phyloP scores from a whole-genome alignment of 2,329 filamentous ascomycete genomes.

The Ceratocystis cubensis region DNA sequence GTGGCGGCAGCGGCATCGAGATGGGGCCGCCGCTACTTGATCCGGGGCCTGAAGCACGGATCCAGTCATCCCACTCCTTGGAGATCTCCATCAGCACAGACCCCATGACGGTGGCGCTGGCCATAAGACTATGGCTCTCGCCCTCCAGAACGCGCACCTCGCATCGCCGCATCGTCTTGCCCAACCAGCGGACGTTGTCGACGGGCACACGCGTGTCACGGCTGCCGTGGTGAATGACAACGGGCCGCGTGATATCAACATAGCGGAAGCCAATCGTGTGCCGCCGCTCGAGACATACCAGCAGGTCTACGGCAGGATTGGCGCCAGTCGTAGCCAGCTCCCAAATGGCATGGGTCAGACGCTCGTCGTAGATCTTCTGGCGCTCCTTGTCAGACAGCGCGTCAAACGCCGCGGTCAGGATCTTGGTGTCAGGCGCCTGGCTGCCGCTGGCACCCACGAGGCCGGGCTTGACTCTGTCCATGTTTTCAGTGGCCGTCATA shows the following conservation, averaged over 20 bases:
- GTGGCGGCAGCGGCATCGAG: neutral
- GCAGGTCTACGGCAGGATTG: conserved; percentile 83
- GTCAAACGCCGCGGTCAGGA: conserved; percentile 44
- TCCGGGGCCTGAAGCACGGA: conserved; percentile 40
- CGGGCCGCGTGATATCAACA: conserved; percentile 81
- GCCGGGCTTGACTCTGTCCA: conserved; percentile 35
- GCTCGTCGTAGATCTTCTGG: conserved; percentile 64
- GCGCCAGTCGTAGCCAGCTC: conserved; percentile 78
- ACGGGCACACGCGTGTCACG: conserved; percentile 84
- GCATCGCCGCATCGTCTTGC: conserved; percentile 83
- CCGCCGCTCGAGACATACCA: conserved; percentile 82
- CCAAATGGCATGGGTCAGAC: conserved; percentile 90
- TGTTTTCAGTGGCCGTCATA: conserved; percentile 33
- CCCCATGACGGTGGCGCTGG: conserved; percentile 84
- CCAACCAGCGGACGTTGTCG: conserved; percentile 90
- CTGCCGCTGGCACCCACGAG: conserved; percentile 23
- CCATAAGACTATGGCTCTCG: conserved; percentile 93
- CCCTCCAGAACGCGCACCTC: conserved; percentile 83
- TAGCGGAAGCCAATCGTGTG: conserved; percentile 93
- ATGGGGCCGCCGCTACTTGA: neutral
- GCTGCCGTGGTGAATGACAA: conserved; percentile 89
- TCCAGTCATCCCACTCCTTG: conserved; percentile 86
- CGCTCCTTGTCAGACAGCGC: conserved; percentile 58
- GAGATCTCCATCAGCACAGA: conserved; percentile 89
- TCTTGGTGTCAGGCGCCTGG: conserved; percentile 23